Percentiles rank a stretch among this genome's conserved stretches.
Evolutionary conservation across 2,329 filamentous ascomycete genomes (phyloP).

Genomic region (Penicillium sp.): DNA sequence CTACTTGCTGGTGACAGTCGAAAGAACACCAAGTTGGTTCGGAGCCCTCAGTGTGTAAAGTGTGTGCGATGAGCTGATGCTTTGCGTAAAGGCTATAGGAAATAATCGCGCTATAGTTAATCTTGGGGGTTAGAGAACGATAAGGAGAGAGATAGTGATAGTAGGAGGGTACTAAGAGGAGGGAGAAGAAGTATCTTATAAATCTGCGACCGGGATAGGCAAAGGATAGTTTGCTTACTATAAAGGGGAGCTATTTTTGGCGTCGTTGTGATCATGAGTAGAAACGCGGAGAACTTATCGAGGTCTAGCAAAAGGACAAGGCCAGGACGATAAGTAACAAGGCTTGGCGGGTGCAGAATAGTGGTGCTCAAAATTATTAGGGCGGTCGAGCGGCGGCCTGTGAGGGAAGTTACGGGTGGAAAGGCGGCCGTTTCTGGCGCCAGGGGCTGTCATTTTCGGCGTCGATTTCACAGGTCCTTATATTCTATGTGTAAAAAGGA

Average conservation of each 20-base stretch:
- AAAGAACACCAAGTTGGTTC: too few species aligned
- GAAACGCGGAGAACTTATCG: background rate
- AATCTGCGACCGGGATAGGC: conserved; percentile 1
- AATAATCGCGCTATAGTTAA: conserved; percentile 2
- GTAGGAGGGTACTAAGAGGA: conserved; percentile 3
- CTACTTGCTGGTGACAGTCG: too few species aligned
- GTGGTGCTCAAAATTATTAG: background rate
- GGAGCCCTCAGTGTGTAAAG: too few species aligned
- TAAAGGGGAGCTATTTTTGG: too few species aligned
- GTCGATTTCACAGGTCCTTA: too few species aligned
- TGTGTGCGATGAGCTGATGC: too few species aligned
- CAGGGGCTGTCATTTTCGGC: too few species aligned
- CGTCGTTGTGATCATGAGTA: background rate
- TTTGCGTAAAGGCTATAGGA: background rate
- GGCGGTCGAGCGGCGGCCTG: background rate
- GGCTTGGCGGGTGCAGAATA: background rate
- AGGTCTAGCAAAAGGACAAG: background rate
- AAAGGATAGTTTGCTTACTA: conserved; percentile 2
- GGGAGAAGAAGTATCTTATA: conserved; percentile 11
- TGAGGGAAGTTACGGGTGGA: background rate
- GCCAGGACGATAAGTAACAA: background rate
- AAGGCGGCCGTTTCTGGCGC: too few species aligned
- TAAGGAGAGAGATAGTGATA: conserved; percentile 1
- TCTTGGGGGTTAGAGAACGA: background rate
- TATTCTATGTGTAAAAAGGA: too few species aligned